phyloP scores from a whole-genome alignment of 2,329 filamentous ascomycete species.

The Scedosporium boydii region DNA sequence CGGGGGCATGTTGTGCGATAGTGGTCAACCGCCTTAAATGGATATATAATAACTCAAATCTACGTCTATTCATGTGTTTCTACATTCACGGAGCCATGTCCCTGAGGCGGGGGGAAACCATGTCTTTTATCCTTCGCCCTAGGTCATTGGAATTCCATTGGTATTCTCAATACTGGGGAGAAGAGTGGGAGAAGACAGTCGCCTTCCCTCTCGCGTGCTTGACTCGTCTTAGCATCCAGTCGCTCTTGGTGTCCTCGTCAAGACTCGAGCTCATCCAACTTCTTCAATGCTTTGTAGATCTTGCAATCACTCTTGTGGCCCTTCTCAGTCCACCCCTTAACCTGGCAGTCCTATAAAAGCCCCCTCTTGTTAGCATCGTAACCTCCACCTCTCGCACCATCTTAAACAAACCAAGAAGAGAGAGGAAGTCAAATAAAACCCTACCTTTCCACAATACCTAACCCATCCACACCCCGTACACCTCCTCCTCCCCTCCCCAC shows the following conservation, averaged over 20 bases:
- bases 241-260: background rate
- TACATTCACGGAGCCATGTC: too few species aligned
- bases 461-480: constrained; percentile 33
- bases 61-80: too few species aligned
- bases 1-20: background rate
- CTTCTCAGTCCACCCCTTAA: constrained; percentile 10
- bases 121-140: too few species aligned
- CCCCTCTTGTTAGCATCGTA: background rate
- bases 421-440: background rate
- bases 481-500: constrained; percentile 20
- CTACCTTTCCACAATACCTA: constrained; percentile 37
- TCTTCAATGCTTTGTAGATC: constrained; percentile 9
- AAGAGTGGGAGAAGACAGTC: background rate
- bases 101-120: too few species aligned
- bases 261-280: constrained; percentile 6
- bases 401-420: background rate
- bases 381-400: background rate
- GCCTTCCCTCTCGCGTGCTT: too few species aligned
- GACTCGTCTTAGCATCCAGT: background rate
- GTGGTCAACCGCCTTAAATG: too few species aligned
- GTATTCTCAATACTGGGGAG: background rate
- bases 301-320: constrained; percentile 13
- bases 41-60: too few species aligned
- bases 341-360: constrained; percentile 10
- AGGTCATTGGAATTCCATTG: too few species aligned